A percentile compares a stretch with the other conserved stretches of the same genome.
Evolutionary conservation across 805 yeast genomes (phyloP).

Genomic region (Lipomyces sp.): DNA sequence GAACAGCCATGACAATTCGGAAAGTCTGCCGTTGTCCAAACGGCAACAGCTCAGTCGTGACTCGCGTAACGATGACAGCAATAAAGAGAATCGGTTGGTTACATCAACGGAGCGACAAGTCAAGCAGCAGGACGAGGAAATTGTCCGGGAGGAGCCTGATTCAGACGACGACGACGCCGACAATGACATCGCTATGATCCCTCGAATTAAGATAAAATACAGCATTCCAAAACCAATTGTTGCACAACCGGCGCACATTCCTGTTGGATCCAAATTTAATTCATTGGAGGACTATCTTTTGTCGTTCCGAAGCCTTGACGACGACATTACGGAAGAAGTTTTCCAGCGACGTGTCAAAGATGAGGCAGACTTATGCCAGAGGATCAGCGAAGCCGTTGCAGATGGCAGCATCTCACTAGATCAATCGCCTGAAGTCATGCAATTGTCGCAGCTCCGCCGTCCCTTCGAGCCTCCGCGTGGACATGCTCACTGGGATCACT

Average conservation of each 20-base stretch:
- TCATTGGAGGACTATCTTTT: slow-evolving; percentile 46
- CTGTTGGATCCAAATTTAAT: slow-evolving; percentile 45
- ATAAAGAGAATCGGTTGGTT: no score
- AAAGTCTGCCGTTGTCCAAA: no score
- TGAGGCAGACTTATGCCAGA: slow-evolving; percentile 47
- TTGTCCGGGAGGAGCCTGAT: not conserved
- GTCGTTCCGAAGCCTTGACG: slow-evolving; percentile 60
- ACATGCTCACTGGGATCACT: slow-evolving; percentile 62
- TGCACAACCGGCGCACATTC: slow-evolving; percentile 58
- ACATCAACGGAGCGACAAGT: no score
- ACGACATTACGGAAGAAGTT: slow-evolving; percentile 59
- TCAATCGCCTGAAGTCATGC: slow-evolving; percentile 1
- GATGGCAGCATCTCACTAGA: slow-evolving; percentile 36
- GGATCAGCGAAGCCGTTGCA: slow-evolving; percentile 49
- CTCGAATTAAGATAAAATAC: slow-evolving; percentile 26
- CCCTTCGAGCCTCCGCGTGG: slow-evolving; percentile 47
- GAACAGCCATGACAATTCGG: no score
- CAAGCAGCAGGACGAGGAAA: no score
- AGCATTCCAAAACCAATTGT: slow-evolving; percentile 46
- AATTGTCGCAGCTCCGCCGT: slow-evolving; percentile 41
- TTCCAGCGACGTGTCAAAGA: slow-evolving; percentile 54
- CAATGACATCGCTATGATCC: slow-evolving; percentile 6
- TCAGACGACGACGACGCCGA: not conserved
- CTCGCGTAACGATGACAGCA: no score
- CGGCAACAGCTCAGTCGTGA: no score